Evolutionary conservation across 1,284 basidiomycete genomes (phyloP).

Genomic region (Sporisorium scitamineum): DNA sequence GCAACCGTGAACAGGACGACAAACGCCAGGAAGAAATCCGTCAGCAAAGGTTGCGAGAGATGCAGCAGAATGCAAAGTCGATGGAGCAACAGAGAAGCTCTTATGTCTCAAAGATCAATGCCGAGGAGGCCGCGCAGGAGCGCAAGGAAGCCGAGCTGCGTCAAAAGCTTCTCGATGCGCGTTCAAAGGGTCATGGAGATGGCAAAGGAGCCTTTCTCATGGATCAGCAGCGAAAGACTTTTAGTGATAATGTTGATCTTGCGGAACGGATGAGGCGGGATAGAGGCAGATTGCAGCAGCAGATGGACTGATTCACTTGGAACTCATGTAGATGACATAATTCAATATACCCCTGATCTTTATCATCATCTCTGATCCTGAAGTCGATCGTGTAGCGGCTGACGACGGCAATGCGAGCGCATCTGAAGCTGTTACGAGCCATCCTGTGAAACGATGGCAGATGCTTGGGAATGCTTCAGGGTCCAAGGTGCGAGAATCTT

Average conservation of each 20-base stretch:
- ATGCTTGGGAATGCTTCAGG: neutral
- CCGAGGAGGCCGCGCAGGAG: constrained; percentile 49
- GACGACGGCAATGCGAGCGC: neutral
- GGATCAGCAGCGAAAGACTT: constrained; percentile 61
- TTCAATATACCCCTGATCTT: constrained; percentile 4
- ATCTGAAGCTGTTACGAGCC: too few relatives aligned
- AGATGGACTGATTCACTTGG: constrained; percentile 29
- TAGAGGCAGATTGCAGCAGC: constrained; percentile 50
- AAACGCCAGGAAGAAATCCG: constrained; percentile 74
- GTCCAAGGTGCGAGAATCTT: constrained; percentile 4
- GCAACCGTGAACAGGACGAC: constrained; percentile 52
- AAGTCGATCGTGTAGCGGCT: too few relatives aligned
- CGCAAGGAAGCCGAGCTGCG: constrained; percentile 56
- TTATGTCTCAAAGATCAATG: constrained; percentile 52
- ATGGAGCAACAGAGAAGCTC: constrained; percentile 76
- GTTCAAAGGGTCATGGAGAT: constrained; percentile 38
- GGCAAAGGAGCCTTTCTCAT: constrained; percentile 59
- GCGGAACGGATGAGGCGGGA: constrained; percentile 55
- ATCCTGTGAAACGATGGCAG: neutral
- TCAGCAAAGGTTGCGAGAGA: constrained; percentile 84
- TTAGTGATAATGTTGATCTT: constrained; percentile 53
- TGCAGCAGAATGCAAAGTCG: constrained; percentile 79
- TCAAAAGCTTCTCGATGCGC: constrained; percentile 40
- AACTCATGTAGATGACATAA: neutral
- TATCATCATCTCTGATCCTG: neutral